Evolutionary conservation across 2,329 filamentous ascomycete species (phyloP), one percentile per base, ranked within the genome.

Genomic region (Ascochyta pisi): DNA sequence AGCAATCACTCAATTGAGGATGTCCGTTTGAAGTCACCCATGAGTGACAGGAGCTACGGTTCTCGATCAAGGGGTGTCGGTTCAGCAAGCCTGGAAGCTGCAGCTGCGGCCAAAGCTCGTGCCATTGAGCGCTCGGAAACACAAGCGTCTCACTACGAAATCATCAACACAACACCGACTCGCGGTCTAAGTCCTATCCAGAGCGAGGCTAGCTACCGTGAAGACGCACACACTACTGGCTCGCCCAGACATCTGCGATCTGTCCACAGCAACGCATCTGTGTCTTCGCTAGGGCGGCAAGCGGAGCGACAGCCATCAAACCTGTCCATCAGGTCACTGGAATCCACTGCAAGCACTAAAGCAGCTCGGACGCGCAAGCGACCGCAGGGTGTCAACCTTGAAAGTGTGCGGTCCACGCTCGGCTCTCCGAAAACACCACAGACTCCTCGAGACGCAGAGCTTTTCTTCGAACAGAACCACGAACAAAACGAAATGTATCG

Each of bases 141-240:
- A n/a, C 73, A 72, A 34, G 64, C 67, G 5, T 74, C 73, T n/a
- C 71, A 73, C 43, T 75, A 71, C 50, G 73, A 76, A 44, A 73
- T 75, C 49, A 70, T 66, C 5, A 69, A 69, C 19, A 61, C 71
- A 6, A 70, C 68, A 2, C 68, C 72, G 3, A 63, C 83, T 38
- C 88, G 90, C 38, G 89, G 87, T 10, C 78, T 96, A 44, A 97
- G 93, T 70, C 94, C 94, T 0, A 93, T 96, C 57, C 93, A 95
- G 64, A 97, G 93, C 67, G 91, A 96, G 15, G 94, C 92, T 10
- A 95, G 93, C 60, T 94, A 92, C 67, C 64, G 63, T 26, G 70
- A 73, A 19, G 70, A 68, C 22, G 51, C 60, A 5, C 54, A 61
- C 5, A 50, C 44, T 13, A 64, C 62, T 23, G 66, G 64, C 13